Conservation (phyloP, 108 stramenopile species). For the Skeletonema menzelii region DNA sequence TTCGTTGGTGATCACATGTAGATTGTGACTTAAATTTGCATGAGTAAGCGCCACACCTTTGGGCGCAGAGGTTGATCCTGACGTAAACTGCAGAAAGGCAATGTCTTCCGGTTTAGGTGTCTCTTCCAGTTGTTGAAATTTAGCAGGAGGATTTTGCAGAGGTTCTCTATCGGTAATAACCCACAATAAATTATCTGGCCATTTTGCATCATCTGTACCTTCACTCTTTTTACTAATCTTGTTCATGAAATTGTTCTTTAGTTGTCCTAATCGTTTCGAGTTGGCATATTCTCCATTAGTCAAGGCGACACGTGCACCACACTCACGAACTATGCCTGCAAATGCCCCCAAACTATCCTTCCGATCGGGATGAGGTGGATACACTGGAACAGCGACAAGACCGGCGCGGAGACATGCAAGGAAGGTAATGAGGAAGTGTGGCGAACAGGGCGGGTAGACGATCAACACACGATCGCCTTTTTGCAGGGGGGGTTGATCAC, state of each 20-base stretch:
- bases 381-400: slow-evolving; percentile 92
- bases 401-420: slow-evolving; percentile 93
- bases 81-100: slow-evolving; percentile 98
- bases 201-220: slow-evolving; percentile 21
- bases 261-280: slow-evolving; percentile 61
- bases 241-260: slow-evolving; percentile 38
- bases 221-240: slow-evolving; percentile 12
- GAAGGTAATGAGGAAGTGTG: slow-evolving; percentile 95
- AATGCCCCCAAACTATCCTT: slow-evolving; percentile 83
- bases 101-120: slow-evolving; percentile 46
- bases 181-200: slow-evolving; percentile 84
- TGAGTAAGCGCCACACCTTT: slow-evolving; percentile 96
- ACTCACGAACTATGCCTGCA: slow-evolving; percentile 66
- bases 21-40: slow-evolving; percentile 90
- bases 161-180: slow-evolving; percentile 60
- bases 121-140: slow-evolving; percentile 5
- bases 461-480: slow-evolving; percentile 84
- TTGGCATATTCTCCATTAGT: slow-evolving; percentile 86
- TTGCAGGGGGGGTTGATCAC: slow-evolving; percentile 2
- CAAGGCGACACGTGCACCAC: slow-evolving; percentile 86
- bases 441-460: slow-evolving; percentile 93
- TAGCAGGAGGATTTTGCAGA: slow-evolving; percentile 18
- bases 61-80: slow-evolving; percentile 93
- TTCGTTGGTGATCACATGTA: slow-evolving; percentile 81
- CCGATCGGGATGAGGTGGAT: slow-evolving; percentile 92